These are phyloP conservation scores for Psilocybe subaeruginosa DNA, from an alignment of 768 basidiomycete genomes.

Conservation along the genomic window DNA sequence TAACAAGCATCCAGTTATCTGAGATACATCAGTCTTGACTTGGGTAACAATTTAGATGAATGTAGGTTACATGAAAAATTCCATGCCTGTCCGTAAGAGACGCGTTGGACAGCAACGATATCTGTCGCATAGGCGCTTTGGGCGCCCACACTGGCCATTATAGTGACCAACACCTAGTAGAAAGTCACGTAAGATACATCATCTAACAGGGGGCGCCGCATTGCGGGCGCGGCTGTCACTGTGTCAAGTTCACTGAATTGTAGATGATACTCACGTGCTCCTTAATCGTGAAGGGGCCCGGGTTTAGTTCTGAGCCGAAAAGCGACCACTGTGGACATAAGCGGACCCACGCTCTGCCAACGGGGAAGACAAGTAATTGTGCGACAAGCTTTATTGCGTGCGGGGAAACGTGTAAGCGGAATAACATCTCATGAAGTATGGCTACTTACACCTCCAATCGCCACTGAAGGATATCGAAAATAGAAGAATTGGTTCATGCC, in stretches of 20 bases:
- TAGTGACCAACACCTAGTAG: conserved; percentile 60
- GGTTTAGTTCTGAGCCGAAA: conserved; percentile 67
- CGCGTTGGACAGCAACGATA: conserved; percentile 72
- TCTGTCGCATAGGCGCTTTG: conserved; percentile 68
- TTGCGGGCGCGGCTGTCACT: conserved; percentile 3
- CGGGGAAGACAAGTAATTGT: conserved; percentile 69
- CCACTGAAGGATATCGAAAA: conserved; percentile 69
- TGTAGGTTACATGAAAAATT: conserved; percentile 45
- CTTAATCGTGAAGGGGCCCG: conserved; percentile 79
- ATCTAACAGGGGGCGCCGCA: conserved; percentile 1
- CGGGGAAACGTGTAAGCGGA: conserved; percentile 19
- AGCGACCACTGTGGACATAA: conserved; percentile 54
- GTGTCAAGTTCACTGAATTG: conserved; percentile 5
- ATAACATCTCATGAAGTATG: not conserved
- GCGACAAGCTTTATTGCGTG: conserved; percentile 54
- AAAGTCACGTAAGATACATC: conserved; percentile 10
- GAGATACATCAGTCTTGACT: not conserved
- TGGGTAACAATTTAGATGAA: not conserved
- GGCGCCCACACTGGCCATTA: conserved; percentile 64
- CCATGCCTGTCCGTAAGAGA: conserved; percentile 63
- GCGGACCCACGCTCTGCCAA: conserved; percentile 70
- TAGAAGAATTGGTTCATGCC: conserved; percentile 83
- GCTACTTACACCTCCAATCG: conserved; percentile 51
- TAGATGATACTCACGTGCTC: conserved; percentile 42
- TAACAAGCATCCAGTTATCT: conserved; percentile 65